Percentiles rank a stretch among this genome's conserved stretches.
Conservation (phyloP, 106 monocot species). For the Acorus gramineus region DNA sequence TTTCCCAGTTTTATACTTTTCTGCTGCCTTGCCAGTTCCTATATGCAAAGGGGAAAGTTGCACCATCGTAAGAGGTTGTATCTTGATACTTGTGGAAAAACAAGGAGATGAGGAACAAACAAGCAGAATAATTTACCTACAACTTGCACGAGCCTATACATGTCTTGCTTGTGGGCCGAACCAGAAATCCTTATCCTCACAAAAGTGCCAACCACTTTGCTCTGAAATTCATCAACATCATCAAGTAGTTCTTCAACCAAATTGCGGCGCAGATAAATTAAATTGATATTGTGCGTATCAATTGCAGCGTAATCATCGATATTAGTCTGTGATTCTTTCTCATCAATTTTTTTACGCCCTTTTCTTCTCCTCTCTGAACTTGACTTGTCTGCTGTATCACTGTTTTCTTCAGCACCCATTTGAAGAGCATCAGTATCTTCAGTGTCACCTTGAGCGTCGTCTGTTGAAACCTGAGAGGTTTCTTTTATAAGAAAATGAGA, state of each 20-base stretch:
- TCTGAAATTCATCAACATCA: constrained; percentile 51
- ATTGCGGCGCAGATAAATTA: constrained; percentile 71
- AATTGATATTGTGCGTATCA: constrained; percentile 75
- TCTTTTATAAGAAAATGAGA: constrained; percentile 73
- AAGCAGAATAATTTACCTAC: constrained; percentile 42
- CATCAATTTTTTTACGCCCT: constrained; percentile 34
- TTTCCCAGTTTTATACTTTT: constrained; percentile 78
- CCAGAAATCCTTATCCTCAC: constrained; percentile 88
- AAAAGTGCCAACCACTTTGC: constrained; percentile 85
- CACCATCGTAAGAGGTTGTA: no score
- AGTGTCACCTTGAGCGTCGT: constrained; percentile 61
- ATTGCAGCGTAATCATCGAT: constrained; percentile 89
- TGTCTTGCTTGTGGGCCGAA: constrained; percentile 55
- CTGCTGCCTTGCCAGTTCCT: constrained; percentile 63
- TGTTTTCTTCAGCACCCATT: constrained; percentile 37
- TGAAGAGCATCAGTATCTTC: constrained; percentile 56
- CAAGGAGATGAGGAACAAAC: neutral
- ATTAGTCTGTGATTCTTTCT: constrained; percentile 31
- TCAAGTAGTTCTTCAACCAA: constrained; percentile 83
- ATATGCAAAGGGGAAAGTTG: constrained; percentile 2
- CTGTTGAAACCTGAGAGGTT: constrained; percentile 40
- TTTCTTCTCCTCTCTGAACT: constrained; percentile 45
- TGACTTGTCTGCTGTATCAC: constrained; percentile 30
- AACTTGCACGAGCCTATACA: constrained; percentile 86
- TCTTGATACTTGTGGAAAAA: neutral